Base-by-base conservation (phyloP, 1,139 yeast species). In the Protomyces macrosporus region DNA sequence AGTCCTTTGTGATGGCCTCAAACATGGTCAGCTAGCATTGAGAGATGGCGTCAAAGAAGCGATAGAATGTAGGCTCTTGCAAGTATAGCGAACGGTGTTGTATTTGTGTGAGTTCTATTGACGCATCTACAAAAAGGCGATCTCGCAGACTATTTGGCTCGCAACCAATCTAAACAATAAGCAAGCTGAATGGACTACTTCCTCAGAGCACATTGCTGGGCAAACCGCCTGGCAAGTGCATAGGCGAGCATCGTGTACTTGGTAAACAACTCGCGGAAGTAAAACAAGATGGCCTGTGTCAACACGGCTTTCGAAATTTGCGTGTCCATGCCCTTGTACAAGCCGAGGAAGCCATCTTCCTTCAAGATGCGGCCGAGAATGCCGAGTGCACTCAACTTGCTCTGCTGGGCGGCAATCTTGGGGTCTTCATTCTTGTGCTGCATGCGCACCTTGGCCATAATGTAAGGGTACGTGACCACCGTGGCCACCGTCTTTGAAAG, bases 271-370 rank as follows among this genome's bases (percentile, higher is more conserved):
- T 88, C 95, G 75, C 86, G 87, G 75, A 86, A 87, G 86, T 87
- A 87, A 71, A 90, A 87, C 70, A 90, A 79, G 67, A 89, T 79
- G 0, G 96, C 96, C 75, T 89, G 96, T 3, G 89, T 96, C 64
- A 89, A 75, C 3, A 89, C 87, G 1, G 95, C 96, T 78, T 89
- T 89, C 52, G 86, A 75, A 69, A 89, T 79, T 74, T 89, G 96
- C 5, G 96, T 96, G 6, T 85, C 83, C 55, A 89, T 73, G 5
- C 96, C 96, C 77, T 86, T 88, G 82, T 90, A 89, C 65, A 87
- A 75, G 0, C 87, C 82, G 16, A 68, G 62, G 34, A 81, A 45
- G 32, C 87, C 87, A 69, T 84, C 87, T 34, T 75, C 72, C 67
- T 75, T 72, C 71, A 78, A 78, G 67, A 85, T 75, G 70, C 81